These are phyloP conservation scores for Penicillium vulpinum DNA, from an alignment of 2,329 filamentous ascomycete species.

Conservation along the genomic window DNA sequence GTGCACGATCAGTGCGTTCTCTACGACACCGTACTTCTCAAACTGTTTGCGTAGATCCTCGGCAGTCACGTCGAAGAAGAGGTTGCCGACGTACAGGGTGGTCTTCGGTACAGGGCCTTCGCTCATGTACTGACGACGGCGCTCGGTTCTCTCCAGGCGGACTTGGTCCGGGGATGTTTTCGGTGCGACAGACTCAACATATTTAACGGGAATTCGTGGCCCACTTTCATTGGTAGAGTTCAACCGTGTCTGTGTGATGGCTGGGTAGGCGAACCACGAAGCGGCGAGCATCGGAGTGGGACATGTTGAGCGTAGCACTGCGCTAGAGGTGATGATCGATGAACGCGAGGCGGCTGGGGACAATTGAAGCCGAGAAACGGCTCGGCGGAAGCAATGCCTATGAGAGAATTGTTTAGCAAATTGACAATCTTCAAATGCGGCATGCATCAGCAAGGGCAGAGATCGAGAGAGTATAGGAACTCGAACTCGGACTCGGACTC, in stretches of 20 bases:
- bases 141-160: background rate
- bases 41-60: slow-evolving; percentile 63
- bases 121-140: background rate
- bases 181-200: background rate
- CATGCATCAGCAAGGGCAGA: background rate
- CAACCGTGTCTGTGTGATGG: slow-evolving; percentile 15
- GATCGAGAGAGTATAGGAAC: background rate
- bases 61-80: slow-evolving; percentile 67
- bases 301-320: slow-evolving; percentile 35
- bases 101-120: slow-evolving; percentile 36
- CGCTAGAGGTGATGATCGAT: slow-evolving; percentile 41
- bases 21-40: slow-evolving; percentile 57
- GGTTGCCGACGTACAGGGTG: slow-evolving; percentile 66
- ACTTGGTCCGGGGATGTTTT: background rate
- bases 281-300: slow-evolving; percentile 18
- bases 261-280: slow-evolving; percentile 30
- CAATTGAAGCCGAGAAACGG: slow-evolving; percentile 56
- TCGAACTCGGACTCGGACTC: background rate
- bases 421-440: background rate
- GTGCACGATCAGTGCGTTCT: slow-evolving; percentile 56
- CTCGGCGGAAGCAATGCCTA: slow-evolving; percentile 61
- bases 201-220: background rate
- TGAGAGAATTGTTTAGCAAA: slow-evolving; percentile 3
- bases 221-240: slow-evolving; percentile 10
- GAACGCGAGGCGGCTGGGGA: slow-evolving; percentile 35